These are phyloP conservation scores for Datisca glomerata DNA, from an alignment of 306 rosid genomes.

Conservation along the genomic window DNA sequence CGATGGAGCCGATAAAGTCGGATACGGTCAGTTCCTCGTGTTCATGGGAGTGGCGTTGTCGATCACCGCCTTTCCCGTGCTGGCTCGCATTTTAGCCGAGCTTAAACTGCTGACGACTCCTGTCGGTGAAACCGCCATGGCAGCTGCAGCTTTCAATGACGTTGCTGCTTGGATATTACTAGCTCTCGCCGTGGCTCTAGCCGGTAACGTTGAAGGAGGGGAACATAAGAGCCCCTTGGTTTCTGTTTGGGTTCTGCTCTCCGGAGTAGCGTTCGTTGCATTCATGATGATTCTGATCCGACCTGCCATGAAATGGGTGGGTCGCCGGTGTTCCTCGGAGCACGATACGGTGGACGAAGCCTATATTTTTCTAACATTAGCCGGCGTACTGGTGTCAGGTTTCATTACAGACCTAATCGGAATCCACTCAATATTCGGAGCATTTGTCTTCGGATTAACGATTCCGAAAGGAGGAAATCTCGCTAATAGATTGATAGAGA, in stretches of 20 bases:
- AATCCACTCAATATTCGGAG: slow-evolving; percentile 78
- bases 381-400: slow-evolving; percentile 61
- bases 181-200: slow-evolving; percentile 62
- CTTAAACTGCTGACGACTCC: slow-evolving; percentile 64
- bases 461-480: slow-evolving; percentile 55
- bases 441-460: slow-evolving; percentile 68
- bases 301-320: slow-evolving; percentile 60
- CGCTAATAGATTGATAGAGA: slow-evolving; percentile 41
- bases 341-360: slow-evolving; percentile 34
- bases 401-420: slow-evolving; percentile 70
- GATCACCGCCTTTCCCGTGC: slow-evolving; percentile 84
- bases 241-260: slow-evolving; percentile 61
- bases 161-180: slow-evolving; percentile 79
- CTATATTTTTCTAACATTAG: slow-evolving; percentile 50
- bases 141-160: slow-evolving; percentile 86
- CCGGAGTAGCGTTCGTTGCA: slow-evolving; percentile 40
- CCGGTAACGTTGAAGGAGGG: slow-evolving; percentile 29
- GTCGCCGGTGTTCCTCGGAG: slow-evolving; percentile 26
- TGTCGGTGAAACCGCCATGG: slow-evolving; percentile 77
- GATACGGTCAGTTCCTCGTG: slow-evolving; percentile 47
- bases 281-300: slow-evolving; percentile 50
- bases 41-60: slow-evolving; percentile 87
- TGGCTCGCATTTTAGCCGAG: slow-evolving; percentile 83
- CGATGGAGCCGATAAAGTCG: slow-evolving; percentile 46
- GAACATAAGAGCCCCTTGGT: slow-evolving; percentile 41